phyloP scores from a whole-genome alignment of 345 rosid species.

The Cardamine chenopodiifolia region DNA sequence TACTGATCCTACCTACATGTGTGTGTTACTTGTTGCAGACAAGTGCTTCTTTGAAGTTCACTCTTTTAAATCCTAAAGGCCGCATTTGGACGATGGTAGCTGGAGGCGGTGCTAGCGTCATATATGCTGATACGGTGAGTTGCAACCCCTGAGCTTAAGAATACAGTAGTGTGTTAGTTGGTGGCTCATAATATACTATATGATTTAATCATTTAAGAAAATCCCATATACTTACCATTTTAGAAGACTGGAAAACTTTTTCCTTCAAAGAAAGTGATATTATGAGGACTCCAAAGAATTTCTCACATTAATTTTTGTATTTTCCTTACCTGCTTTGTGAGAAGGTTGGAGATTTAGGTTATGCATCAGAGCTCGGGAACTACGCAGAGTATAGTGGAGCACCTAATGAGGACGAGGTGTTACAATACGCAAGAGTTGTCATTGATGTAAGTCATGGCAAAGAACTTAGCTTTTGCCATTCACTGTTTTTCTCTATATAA shows the following conservation, averaged over 20 bases:
- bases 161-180: neutral
- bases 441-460: constrained; percentile 67
- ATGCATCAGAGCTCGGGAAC: constrained; percentile 94
- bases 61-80: constrained; percentile 91
- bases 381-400: constrained; percentile 99
- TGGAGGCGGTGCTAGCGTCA: constrained; percentile 99
- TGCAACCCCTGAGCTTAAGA: constrained; percentile 2
- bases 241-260: neutral
- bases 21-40: constrained; percentile 56
- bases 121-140: constrained; percentile 93
- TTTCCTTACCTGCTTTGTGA: constrained; percentile 27
- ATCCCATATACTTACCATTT: neutral
- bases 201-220: neutral
- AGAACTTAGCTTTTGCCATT: constrained; percentile 6
- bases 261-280: neutral
- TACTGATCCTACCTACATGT: constrained; percentile 6
- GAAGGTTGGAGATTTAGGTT: constrained; percentile 98
- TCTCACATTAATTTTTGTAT: neutral
- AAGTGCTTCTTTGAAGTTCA: constrained; percentile 94
- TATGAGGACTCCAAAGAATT: neutral
- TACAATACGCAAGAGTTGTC: constrained; percentile 97
- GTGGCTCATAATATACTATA: neutral
- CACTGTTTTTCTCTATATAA: neutral
- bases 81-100: constrained; percentile 99
- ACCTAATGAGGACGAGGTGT: constrained; percentile 94